phyloP scores from a whole-genome alignment of 2,329 filamentous ascomycete genomes.

The Aspergillus costaricaensis region DNA sequence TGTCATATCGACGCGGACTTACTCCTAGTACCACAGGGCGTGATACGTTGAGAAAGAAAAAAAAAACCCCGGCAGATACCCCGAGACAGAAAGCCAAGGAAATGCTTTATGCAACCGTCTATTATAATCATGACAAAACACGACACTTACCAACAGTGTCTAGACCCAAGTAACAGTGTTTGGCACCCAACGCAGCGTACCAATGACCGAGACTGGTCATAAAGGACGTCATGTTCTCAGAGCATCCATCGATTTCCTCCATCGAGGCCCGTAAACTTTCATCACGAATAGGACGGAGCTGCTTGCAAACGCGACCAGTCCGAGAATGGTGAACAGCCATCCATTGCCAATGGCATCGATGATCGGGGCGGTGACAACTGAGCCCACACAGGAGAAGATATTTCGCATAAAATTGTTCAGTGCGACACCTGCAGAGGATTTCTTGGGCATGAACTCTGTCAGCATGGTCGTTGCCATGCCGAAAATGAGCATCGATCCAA shows the following conservation, averaged over 20 bases:
- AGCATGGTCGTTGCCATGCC: constrained; percentile 76
- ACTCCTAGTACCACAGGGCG: not conserved
- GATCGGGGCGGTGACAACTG: constrained; percentile 68
- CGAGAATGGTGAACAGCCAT: constrained; percentile 70
- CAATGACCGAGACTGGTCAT: not conserved
- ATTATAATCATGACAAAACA: not conserved
- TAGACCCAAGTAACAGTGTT: not conserved
- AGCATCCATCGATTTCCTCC: constrained; percentile 65
- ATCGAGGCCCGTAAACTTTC: constrained; percentile 60
- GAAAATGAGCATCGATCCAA: constrained; percentile 78
- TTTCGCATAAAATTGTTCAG: constrained; percentile 81
- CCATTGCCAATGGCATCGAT: constrained; percentile 72
- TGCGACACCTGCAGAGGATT: constrained; percentile 71
- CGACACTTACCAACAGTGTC: not conserved
- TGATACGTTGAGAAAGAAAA: not conserved
- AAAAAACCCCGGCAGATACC: not conserved
- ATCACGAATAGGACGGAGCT: constrained; percentile 64
- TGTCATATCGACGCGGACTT: not conserved
- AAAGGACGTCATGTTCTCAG: constrained; percentile 21
- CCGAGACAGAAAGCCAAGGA: not conserved
- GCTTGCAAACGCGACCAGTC: constrained; percentile 58
- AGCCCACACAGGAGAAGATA: constrained; percentile 72
- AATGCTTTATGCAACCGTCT: constrained; percentile 6
- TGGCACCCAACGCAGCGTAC: not conserved
- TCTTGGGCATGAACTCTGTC: constrained; percentile 77